phyloP scores from a whole-genome alignment of 2,329 filamentous ascomycete species.

The Phialocephala sp. region DNA sequence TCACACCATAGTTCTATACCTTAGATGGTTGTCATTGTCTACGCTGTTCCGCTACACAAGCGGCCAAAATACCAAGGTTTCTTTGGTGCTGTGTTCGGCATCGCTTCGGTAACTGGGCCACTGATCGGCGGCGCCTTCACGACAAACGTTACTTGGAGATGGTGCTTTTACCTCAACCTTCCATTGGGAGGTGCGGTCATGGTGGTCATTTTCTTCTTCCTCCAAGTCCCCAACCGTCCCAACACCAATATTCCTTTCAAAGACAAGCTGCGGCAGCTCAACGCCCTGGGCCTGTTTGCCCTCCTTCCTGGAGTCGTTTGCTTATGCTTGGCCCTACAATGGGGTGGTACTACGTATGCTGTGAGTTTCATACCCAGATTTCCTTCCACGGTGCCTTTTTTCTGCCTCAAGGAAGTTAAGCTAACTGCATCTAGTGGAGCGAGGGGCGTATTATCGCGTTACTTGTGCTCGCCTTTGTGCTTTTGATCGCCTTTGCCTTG shows the following conservation, averaged over 20 bases:
- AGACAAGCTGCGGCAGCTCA: constrained; percentile 48
- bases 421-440: constrained; percentile 27
- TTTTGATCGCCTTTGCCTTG: constrained; percentile 37
- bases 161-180: constrained; percentile 49
- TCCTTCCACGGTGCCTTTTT: neutral
- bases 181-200: constrained; percentile 46
- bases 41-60: constrained; percentile 27
- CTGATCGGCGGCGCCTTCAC: constrained; percentile 44
- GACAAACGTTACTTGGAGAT: constrained; percentile 42
- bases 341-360: constrained; percentile 49
- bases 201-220: constrained; percentile 45
- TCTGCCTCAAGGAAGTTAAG: neutral
- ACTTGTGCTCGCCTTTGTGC: constrained; percentile 40
- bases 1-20: neutral
- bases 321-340: constrained; percentile 42
- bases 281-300: constrained; percentile 45
- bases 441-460: constrained; percentile 41
- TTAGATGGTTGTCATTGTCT: constrained; percentile 32
- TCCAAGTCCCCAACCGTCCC: constrained; percentile 21
- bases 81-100: constrained; percentile 34
- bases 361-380: constrained; percentile 10
- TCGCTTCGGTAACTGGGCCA: constrained; percentile 38
- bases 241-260: constrained; percentile 43
- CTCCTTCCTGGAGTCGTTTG: constrained; percentile 47
- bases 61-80: constrained; percentile 34